A percentile compares a stretch with the other conserved stretches of the same genome.
phyloP scores from a whole-genome alignment of 768 basidiomycete species.

The Hypholoma fasciculare region DNA sequence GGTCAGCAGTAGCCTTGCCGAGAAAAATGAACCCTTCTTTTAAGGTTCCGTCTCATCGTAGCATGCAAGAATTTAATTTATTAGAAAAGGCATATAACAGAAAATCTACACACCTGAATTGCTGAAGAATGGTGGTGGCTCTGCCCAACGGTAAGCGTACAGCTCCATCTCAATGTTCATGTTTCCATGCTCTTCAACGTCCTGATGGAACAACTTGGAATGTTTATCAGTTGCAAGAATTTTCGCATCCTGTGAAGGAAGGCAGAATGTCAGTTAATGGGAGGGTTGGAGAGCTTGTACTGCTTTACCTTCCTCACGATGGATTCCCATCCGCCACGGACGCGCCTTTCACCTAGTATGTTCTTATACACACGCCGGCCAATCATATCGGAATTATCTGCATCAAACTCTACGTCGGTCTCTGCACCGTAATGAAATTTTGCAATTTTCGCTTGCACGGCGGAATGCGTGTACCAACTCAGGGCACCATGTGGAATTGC shows the following conservation, averaged over 20 bases:
- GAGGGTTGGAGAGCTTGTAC: neutral
- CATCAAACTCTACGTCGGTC: neutral
- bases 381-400: neutral
- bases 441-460: neutral
- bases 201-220: neutral
- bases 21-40: neutral
- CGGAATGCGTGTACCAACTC: neutral
- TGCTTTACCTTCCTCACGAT: neutral
- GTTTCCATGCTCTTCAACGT: conserved; percentile 6
- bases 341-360: neutral
- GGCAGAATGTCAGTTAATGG: neutral
- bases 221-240: neutral
- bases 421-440: neutral
- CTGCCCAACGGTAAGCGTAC: conserved; percentile 14
- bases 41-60: neutral
- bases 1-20: neutral
- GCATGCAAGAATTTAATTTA: neutral
- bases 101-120: conserved; percentile 2
- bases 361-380: neutral
- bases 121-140: conserved; percentile 15
- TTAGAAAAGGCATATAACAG: neutral
- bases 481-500: neutral
- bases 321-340: neutral
- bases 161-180: conserved; percentile 13
- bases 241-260: neutral